Percentiles rank a stretch among this genome's conserved stretches.
These are phyloP conservation scores for Teunomyces aglyptinius DNA, from an alignment of 805 yeast genomes.

Conservation along the genomic window DNA sequence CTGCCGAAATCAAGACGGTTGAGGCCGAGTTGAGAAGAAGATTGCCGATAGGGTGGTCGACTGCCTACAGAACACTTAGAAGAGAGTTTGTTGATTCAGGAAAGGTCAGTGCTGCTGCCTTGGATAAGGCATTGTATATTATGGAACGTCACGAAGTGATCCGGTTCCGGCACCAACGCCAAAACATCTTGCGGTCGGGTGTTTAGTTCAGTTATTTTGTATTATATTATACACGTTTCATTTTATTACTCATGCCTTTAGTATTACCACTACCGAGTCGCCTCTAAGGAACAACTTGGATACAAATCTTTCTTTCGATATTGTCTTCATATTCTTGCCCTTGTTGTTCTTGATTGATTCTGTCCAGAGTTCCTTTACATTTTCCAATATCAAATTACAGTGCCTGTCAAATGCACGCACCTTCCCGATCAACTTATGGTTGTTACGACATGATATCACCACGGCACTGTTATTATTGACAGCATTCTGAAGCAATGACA, in stretches of 20 bases:
- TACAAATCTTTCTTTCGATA: constrained; percentile 68
- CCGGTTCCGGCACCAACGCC: constrained; percentile 83
- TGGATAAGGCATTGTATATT: constrained; percentile 78
- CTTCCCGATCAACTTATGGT: constrained; percentile 85
- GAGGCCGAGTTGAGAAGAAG: constrained; percentile 86
- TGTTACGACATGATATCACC: constrained; percentile 85
- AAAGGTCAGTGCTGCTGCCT: constrained; percentile 62
- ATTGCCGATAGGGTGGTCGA: constrained; percentile 95
- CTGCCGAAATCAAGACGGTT: constrained; percentile 71
- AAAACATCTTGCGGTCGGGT: constrained; percentile 73
- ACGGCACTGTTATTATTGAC: constrained; percentile 73
- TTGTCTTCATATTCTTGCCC: constrained; percentile 69
- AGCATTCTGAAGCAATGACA: constrained; percentile 82
- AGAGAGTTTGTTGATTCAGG: constrained; percentile 75
- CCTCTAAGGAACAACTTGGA: constrained; percentile 92
- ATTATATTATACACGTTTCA: background rate
- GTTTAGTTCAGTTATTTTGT: constrained; percentile 32
- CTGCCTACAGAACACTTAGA: constrained; percentile 78
- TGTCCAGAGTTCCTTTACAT: constrained; percentile 86
- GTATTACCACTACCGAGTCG: constrained; percentile 85
- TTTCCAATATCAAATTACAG: constrained; percentile 87
- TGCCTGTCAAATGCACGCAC: constrained; percentile 96
- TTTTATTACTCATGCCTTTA: constrained; percentile 38
- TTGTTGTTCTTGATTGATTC: constrained; percentile 58
- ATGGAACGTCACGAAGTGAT: constrained; percentile 86